Percentiles rank a stretch among this genome's conserved stretches.
These are phyloP conservation scores for Scenedesmus sp. DNA, from an alignment of 163 green algal genomes.

Conservation along the genomic window DNA sequence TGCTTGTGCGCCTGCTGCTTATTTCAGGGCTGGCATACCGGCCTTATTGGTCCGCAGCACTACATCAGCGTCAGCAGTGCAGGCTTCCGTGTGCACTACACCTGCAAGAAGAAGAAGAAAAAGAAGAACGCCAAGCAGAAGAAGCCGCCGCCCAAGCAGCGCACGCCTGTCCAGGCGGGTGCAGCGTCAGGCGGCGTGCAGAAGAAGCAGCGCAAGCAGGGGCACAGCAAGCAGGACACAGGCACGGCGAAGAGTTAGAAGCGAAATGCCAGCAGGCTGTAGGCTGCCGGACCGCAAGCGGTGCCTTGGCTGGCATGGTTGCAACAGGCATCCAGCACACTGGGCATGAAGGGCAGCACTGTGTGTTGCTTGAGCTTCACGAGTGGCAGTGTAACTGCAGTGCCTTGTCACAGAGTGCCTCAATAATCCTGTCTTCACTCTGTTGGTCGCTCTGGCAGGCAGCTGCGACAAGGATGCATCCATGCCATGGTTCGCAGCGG, in stretches of 20 bases:
- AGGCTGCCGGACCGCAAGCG: not conserved
- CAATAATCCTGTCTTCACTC: no score
- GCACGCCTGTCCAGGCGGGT: not conserved
- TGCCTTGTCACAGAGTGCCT: no score
- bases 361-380: no score
- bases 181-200: not conserved
- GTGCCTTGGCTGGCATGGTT: no score
- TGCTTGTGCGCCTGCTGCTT: not conserved
- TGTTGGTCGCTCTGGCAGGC: no score
- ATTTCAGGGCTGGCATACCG: no score
- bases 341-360: no score
- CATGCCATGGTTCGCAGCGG: no score
- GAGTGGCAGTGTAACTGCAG: no score
- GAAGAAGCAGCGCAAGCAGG: conserved; percentile 3
- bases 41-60: no score
- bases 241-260: not conserved
- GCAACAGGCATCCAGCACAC: no score
- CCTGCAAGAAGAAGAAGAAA: not conserved
- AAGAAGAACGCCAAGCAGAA: not conserved
- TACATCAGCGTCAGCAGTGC: not conserved
- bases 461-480: no score
- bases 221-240: not conserved
- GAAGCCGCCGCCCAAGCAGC: not conserved
- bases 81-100: not conserved
- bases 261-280: not conserved